phyloP scores from a whole-genome alignment of 2,329 filamentous ascomycete species.

The Arachnomyces sp. region DNA sequence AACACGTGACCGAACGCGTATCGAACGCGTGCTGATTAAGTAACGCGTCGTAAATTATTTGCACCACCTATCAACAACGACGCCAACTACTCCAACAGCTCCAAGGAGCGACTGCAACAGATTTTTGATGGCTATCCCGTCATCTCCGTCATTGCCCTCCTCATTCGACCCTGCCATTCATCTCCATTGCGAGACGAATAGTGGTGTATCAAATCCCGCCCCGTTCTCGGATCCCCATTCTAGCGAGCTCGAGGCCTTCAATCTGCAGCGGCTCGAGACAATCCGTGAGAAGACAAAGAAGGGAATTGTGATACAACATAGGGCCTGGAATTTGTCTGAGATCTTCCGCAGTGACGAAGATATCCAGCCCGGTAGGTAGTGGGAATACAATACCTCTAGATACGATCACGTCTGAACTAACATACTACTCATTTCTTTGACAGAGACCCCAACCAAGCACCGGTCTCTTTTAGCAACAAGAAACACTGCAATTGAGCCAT shows the following conservation, averaged over 20 bases:
- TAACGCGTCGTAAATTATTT: too few relatives aligned
- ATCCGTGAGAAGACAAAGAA: constrained; percentile 19
- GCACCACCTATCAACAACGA: too few relatives aligned
- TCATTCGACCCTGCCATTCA: constrained; percentile 47
- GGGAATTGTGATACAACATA: constrained; percentile 36
- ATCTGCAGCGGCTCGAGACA: constrained; percentile 26
- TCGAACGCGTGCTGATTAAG: too few relatives aligned
- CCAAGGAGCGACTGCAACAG: not conserved
- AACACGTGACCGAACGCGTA: too few relatives aligned
- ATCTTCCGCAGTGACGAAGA: constrained; percentile 38
- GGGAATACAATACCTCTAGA: too few relatives aligned
- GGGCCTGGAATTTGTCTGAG: constrained; percentile 35
- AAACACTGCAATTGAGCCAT: constrained; percentile 10
- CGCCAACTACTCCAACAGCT: too few relatives aligned
- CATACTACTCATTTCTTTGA: not conserved
- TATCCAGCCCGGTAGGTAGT: constrained; percentile 25
- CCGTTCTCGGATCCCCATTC: constrained; percentile 28
- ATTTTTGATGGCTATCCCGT: constrained; percentile 17
- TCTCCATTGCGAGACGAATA: constrained; percentile 39
- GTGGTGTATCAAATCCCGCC: not conserved
- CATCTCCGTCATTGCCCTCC: constrained; percentile 32
- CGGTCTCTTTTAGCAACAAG: constrained; percentile 9
- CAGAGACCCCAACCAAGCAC: constrained; percentile 33
- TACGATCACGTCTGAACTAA: too few relatives aligned
- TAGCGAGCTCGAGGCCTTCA: constrained; percentile 35